Conservation (phyloP, 202 grass and related monocot genomes). For the Hordeum pubiflorum region DNA sequence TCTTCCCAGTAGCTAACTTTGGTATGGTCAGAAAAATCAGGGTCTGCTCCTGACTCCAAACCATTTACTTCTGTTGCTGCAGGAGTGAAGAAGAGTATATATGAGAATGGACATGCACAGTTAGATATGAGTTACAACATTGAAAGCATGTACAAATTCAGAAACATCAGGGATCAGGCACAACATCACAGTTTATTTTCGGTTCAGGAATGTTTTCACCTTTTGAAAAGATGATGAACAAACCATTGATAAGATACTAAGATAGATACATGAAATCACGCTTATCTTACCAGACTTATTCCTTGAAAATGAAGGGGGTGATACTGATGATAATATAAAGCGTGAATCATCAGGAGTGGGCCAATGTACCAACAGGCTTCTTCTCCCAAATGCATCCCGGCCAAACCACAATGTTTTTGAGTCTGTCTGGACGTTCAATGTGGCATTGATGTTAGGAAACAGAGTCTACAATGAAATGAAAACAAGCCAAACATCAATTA, state of each 20-base stretch:
- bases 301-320: slow-evolving; percentile 34
- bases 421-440: slow-evolving; percentile 39
- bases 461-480: not conserved
- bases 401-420: slow-evolving; percentile 73
- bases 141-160: not conserved
- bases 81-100: slow-evolving; percentile 15
- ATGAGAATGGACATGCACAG: not conserved
- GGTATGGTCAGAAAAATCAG: slow-evolving; percentile 6
- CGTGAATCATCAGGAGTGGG: slow-evolving; percentile 53
- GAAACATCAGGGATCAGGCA: not conserved
- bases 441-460: not conserved
- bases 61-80: slow-evolving; percentile 20
- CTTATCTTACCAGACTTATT: slow-evolving; percentile 41
- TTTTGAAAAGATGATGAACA: not conserved
- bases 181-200: not conserved
- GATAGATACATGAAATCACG: not conserved
- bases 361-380: slow-evolving; percentile 83
- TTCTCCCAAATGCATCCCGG: slow-evolving; percentile 78
- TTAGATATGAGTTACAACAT: not conserved
- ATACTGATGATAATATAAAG: slow-evolving; percentile 75
- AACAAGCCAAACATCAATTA: slow-evolving; percentile 13
- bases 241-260: not conserved
- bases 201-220: not conserved
- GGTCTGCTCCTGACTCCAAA: slow-evolving; percentile 8
- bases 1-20: slow-evolving; percentile 64